Evolutionary conservation across 192 early-diverging fungal species (phyloP).

Genomic region (Podila epicladia): DNA sequence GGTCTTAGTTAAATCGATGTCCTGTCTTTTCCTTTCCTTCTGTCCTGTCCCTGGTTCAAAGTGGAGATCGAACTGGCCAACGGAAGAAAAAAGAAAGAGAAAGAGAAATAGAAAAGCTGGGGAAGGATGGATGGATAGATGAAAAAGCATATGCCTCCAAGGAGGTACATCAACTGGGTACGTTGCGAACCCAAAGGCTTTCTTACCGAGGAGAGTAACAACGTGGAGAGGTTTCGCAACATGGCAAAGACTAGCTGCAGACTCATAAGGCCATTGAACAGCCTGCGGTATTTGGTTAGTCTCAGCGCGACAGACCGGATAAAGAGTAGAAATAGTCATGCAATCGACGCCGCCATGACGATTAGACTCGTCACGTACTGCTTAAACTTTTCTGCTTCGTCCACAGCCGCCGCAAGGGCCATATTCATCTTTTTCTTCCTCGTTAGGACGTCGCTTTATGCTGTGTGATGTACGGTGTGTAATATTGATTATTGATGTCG

Average conservation of each 20-base stretch:
- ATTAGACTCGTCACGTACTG: constrained; percentile 25
- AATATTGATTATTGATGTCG: too few relatives aligned
- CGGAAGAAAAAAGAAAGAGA: too few relatives aligned
- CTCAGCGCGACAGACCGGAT: constrained; percentile 18
- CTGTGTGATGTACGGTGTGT: background rate
- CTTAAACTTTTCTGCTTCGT: constrained; percentile 19
- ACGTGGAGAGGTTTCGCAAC: constrained; percentile 21
- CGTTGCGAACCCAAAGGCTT: background rate
- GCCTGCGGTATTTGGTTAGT: constrained; percentile 19
- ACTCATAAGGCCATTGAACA: constrained; percentile 30
- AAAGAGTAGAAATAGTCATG: constrained; percentile 18
- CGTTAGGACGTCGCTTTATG: too few relatives aligned
- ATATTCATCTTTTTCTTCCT: background rate
- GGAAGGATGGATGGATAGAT: too few relatives aligned
- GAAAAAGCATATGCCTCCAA: too few relatives aligned
- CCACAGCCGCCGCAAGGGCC: constrained; percentile 13
- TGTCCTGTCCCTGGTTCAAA: too few relatives aligned
- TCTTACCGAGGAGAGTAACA: constrained; percentile 35
- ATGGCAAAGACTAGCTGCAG: constrained; percentile 39
- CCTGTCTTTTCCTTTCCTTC: too few relatives aligned
- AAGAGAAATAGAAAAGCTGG: too few relatives aligned
- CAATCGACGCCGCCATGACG: constrained; percentile 19
- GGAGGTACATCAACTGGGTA: too few relatives aligned
- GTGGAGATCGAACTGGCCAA: too few relatives aligned
- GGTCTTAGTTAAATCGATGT: too few relatives aligned